These are phyloP conservation scores for Fremontodendron californicum DNA, from an alignment of 345 rosid species.

Conservation along the genomic window DNA sequence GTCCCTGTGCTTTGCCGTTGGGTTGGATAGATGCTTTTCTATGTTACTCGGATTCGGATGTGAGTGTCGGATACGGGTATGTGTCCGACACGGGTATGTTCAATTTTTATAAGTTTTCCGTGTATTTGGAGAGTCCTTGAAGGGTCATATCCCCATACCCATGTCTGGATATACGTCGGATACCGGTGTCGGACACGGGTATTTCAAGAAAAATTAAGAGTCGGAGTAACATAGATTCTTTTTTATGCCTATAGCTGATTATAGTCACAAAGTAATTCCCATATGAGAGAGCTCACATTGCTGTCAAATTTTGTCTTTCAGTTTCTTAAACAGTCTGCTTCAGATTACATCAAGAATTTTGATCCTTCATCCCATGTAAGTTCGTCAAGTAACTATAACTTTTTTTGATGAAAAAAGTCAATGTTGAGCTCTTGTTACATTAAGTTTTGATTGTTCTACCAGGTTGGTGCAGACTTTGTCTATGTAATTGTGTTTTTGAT, in stretches of 20 bases:
- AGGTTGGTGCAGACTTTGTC: background rate
- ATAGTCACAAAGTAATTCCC: background rate
- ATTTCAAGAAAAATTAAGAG: too few relatives aligned
- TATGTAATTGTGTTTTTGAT: background rate
- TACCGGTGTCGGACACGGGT: too few relatives aligned
- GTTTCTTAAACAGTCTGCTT: constrained; percentile 77
- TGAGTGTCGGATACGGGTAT: too few relatives aligned
- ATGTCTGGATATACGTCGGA: too few relatives aligned
- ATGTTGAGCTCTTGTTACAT: background rate
- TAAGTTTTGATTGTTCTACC: background rate
- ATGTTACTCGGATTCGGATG: too few relatives aligned
- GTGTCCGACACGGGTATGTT: too few relatives aligned
- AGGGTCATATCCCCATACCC: too few relatives aligned
- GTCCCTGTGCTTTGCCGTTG: background rate
- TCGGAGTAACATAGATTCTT: too few relatives aligned
- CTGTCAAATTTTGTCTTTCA: constrained; percentile 32
- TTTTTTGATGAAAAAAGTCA: background rate
- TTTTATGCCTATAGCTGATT: background rate
- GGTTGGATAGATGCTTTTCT: background rate
- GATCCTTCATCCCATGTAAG: constrained; percentile 85
- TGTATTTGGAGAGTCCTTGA: too few relatives aligned
- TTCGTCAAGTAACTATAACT: background rate
- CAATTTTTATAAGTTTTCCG: too few relatives aligned
- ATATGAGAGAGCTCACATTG: background rate
- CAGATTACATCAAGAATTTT: constrained; percentile 57